Evolutionary conservation across 1,284 basidiomycete genomes (phyloP).

Genomic region (Cutaneotrichosporon dermatis): DNA sequence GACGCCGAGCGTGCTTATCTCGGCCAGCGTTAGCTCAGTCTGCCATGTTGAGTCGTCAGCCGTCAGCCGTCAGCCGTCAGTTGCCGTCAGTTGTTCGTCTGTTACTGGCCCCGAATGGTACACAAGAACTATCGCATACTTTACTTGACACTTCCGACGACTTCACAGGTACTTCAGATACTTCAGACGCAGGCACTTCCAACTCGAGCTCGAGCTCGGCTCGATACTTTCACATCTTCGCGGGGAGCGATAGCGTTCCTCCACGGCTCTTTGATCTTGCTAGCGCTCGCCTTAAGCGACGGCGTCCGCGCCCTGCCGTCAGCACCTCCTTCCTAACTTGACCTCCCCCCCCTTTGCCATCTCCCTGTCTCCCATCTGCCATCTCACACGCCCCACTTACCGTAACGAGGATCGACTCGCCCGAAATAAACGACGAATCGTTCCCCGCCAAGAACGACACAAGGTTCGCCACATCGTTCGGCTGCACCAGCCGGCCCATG

Average conservation of each 20-base stretch:
- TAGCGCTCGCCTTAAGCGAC: not conserved
- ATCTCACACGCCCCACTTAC: conserved; percentile 5
- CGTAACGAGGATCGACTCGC: conserved; percentile 18
- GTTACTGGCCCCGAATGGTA: too few relatives aligned
- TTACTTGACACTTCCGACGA: too few relatives aligned
- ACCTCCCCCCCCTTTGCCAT: too few relatives aligned
- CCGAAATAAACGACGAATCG: conserved; percentile 20
- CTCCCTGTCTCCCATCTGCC: too few relatives aligned
- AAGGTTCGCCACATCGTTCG: conserved; percentile 20
- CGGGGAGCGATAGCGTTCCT: not conserved
- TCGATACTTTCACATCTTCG: not conserved
- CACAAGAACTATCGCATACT: too few relatives aligned
- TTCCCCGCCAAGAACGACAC: conserved; percentile 20
- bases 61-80: too few relatives aligned
- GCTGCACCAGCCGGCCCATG: conserved; percentile 11
- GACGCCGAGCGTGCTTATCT: too few relatives aligned
- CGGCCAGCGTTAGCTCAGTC: too few relatives aligned
- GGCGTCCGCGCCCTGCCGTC: not conserved
- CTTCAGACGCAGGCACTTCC: too few relatives aligned
- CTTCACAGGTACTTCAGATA: too few relatives aligned
- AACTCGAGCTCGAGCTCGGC: not conserved
- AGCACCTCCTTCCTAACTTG: not conserved
- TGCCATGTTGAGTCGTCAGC: too few relatives aligned
- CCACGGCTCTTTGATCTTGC: not conserved
- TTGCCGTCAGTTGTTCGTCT: too few relatives aligned